Base-by-base conservation (phyloP, 768 basidiomycete species). In the Tulasnella sp. region DNA sequence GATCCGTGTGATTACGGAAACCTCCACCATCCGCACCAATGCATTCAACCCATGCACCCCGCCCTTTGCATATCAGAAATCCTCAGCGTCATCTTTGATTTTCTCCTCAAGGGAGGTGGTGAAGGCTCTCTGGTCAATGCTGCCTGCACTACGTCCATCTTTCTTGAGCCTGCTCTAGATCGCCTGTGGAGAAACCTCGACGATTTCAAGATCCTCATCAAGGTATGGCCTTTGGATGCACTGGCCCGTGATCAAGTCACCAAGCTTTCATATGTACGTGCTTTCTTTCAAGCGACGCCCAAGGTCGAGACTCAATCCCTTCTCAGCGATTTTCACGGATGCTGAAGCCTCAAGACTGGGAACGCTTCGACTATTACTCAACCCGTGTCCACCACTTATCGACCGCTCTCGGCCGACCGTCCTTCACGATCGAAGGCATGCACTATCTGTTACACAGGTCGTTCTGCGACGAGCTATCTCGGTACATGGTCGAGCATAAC, bases 1-100 rank as follows among this genome's bases (percentile, higher is more conserved):
- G 61, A 64, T 63, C 37, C 63, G 65, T 6, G 70, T 69, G 21
- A 63, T 66, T 27, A 68, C 71, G 17, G 65, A 19, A 17, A 25
- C 46, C 46, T 31, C 46, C 11, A 29, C 25, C 46, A 25, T 6
- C 34, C 46, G 34, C 46, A 29, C 46, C 46, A 29, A 48, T 32
- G 34, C 34, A 32, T 29, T 25, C 11, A 32, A 12, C 46, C 27
- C 46, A 48, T 48, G 46, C 46, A 48, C 11, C 46, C 27, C 34
- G 46, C 46, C 17, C 46, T 48, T 32, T 48, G 34, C 46, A 32
- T 48, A n/a, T 48, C 27, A 25, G 46, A 48, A 19, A 25, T 48
- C 46, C 46, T 48, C 46, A 25, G 46, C 14, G 11, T 32, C 6
- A 48, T 48, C 17, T 48, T 48, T 17, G 46, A 48, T 32, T 48